These are phyloP conservation scores for Aspergillus sp. DNA, from an alignment of 2,329 filamentous ascomycete species.

Conservation along the genomic window DNA sequence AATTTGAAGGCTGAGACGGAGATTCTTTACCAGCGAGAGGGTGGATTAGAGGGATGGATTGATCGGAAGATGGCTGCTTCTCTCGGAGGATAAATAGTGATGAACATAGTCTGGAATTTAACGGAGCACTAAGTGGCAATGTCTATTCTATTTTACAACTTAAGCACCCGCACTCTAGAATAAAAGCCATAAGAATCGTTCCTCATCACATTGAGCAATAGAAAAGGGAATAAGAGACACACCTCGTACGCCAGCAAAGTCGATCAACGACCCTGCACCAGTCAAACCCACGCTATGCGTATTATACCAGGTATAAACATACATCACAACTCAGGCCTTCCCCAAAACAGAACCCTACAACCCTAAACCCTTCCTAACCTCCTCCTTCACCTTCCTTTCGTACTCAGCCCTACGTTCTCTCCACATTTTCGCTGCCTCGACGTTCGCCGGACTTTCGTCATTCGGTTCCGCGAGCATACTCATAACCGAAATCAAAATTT, in stretches of 20 bases:
- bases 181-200: no score
- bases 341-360: conserved; percentile 44
- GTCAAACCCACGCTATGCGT: conserved; percentile 2
- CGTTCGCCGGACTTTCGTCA: conserved; percentile 92
- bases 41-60: conserved; percentile 40
- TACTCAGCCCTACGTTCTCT: conserved; percentile 76
- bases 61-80: conserved; percentile 25
- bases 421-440: conserved; percentile 96
- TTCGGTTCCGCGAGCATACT: conserved; percentile 97
- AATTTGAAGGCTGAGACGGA: conserved; percentile 59
- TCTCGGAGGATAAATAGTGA: not conserved
- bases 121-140: no score
- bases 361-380: conserved; percentile 72
- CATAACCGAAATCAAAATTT: conserved; percentile 95
- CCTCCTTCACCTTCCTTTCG: conserved; percentile 74
- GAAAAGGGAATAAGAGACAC: no score
- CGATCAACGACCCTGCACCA: conserved; percentile 1
- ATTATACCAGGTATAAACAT: not conserved
- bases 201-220: no score
- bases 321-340: not conserved
- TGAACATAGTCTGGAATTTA: conserved; percentile 12
- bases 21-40: conserved; percentile 40
- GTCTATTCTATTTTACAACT: no score
- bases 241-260: conserved; percentile 16
- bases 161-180: no score